Evolutionary conservation across 768 basidiomycete genomes (phyloP).

Genomic region (Tubosaeta sp.): DNA sequence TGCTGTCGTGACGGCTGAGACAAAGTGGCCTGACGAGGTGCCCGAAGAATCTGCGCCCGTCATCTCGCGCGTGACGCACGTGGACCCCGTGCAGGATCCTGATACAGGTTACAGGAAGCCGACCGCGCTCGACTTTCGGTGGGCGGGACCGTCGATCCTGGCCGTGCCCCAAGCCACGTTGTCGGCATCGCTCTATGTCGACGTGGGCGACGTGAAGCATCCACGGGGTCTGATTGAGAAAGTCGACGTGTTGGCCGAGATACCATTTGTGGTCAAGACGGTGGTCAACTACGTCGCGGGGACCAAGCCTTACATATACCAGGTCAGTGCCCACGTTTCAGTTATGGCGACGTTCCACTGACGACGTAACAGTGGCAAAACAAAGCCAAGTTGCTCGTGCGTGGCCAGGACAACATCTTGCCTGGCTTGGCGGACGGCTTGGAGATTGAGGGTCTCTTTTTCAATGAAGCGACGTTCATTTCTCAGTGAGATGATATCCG

Average conservation of each 20-base stretch:
- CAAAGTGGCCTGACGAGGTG: constrained; percentile 65
- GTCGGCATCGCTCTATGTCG: constrained; percentile 50
- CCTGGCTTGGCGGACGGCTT: constrained; percentile 37
- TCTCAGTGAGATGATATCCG: constrained; percentile 36
- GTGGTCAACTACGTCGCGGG: constrained; percentile 91
- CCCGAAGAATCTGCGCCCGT: constrained; percentile 44
- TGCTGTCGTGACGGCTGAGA: constrained; percentile 73
- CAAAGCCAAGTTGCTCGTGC: constrained; percentile 47
- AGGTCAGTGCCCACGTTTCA: constrained; percentile 46
- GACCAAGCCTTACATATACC: constrained; percentile 92
- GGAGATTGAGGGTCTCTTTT: constrained; percentile 65
- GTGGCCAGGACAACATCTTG: constrained; percentile 37
- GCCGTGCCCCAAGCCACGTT: constrained; percentile 48
- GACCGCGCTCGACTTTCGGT: constrained; percentile 62
- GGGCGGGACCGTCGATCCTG: constrained; percentile 68
- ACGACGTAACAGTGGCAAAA: constrained; percentile 48
- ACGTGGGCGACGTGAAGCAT: constrained; percentile 53
- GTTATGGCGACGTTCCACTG: neutral
- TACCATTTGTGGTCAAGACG: constrained; percentile 88
- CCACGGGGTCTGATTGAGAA: constrained; percentile 83
- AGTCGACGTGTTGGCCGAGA: constrained; percentile 93
- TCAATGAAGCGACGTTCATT: constrained; percentile 90
- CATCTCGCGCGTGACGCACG: constrained; percentile 63
- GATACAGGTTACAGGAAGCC: constrained; percentile 84
- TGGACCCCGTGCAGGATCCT: constrained; percentile 56